These are phyloP conservation scores for Penicillium maclennaniae DNA, from an alignment of 495 filamentous ascomycete genomes.

Conservation along the genomic window DNA sequence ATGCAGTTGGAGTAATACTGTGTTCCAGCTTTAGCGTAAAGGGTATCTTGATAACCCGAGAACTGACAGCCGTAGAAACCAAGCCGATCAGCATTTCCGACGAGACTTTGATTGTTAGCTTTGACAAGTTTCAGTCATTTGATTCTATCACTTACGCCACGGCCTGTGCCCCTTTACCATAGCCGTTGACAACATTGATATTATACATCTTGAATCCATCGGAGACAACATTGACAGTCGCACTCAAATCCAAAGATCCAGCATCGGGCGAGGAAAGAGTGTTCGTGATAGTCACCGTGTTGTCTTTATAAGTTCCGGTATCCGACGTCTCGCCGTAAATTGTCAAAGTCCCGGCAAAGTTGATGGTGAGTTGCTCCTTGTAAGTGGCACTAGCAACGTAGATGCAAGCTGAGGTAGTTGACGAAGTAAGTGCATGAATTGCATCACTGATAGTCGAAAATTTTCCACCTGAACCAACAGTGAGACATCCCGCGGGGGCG, in stretches of 20 bases:
- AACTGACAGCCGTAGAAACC: constrained; percentile 60
- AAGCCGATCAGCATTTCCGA: constrained; percentile 44
- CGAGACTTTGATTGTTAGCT: constrained; percentile 28
- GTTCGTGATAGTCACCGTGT: constrained; percentile 59
- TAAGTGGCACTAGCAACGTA: constrained; percentile 41
- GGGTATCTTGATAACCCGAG: constrained; percentile 61
- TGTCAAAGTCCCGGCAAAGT: constrained; percentile 27
- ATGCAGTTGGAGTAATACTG: constrained; percentile 55
- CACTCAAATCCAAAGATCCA: constrained; percentile 45
- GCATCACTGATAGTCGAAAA: constrained; percentile 29
- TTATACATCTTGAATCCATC: constrained; percentile 57
- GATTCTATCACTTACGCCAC: constrained; percentile 26
- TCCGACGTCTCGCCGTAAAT: constrained; percentile 57
- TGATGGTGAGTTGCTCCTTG: constrained; percentile 51
- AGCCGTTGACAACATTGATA: constrained; percentile 56
- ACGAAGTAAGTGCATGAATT: constrained; percentile 22
- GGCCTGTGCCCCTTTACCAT: constrained; percentile 30
- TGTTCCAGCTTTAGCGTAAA: constrained; percentile 53
- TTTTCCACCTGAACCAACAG: constrained; percentile 21
- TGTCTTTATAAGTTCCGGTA: constrained; percentile 50
- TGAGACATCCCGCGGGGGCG: constrained; percentile 29
- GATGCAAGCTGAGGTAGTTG: constrained; percentile 26
- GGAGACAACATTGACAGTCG: constrained; percentile 53
- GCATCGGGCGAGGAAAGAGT: constrained; percentile 43
- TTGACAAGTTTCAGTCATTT: background rate